These are phyloP conservation scores for Candida boidinii DNA, from an alignment of 805 yeast genomes.

Conservation along the genomic window DNA sequence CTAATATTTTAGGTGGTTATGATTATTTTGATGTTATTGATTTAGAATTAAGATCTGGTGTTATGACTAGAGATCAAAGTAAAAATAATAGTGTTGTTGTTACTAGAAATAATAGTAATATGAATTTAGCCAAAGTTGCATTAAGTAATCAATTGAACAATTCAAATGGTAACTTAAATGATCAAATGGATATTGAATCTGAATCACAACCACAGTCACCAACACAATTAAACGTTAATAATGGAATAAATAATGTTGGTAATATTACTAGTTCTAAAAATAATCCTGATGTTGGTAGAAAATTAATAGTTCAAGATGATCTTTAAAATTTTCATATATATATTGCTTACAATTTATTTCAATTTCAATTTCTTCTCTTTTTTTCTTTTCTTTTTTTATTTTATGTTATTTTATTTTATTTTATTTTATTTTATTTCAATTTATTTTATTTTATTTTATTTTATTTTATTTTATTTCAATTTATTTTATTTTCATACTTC, in stretches of 20 bases:
- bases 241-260: neutral
- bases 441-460: neutral
- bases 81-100: too few species aligned
- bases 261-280: slow-evolving; percentile 1
- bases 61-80: slow-evolving; percentile 19
- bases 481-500: neutral
- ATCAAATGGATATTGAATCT: too few species aligned
- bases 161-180: too few species aligned
- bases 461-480: neutral
- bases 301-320: slow-evolving; percentile 15
- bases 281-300: slow-evolving; percentile 15
- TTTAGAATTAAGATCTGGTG: slow-evolving; percentile 35
- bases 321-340: slow-evolving; percentile 4
- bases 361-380: too few species aligned
- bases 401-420: neutral
- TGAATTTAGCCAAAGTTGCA: too few species aligned
- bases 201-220: too few species aligned
- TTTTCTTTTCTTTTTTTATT: slow-evolving; percentile 1
- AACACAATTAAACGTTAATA: neutral
- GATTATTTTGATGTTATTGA: slow-evolving; percentile 55
- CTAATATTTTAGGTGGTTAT: slow-evolving; percentile 45
- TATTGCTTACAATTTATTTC: too few species aligned
- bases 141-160: too few species aligned
- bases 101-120: slow-evolving; percentile 18
- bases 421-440: neutral